Base-by-base conservation (phyloP, 2,329 filamentous ascomycete species). In the Blastomyces parvus region DNA sequence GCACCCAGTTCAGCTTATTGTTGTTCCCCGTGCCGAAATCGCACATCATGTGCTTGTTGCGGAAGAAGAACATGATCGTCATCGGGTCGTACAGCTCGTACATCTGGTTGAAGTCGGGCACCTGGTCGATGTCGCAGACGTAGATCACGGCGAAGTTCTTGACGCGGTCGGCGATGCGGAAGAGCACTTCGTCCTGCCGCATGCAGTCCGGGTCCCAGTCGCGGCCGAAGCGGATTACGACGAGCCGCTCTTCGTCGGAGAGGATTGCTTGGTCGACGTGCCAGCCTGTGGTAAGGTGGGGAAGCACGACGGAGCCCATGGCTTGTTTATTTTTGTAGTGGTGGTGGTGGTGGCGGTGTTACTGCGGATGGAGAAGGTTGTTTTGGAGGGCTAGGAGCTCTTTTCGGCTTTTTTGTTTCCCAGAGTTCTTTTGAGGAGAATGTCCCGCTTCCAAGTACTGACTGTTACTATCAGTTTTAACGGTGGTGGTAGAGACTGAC, bases 191-290 rank as follows among this genome's bases (percentile, higher is more conserved):
- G 77, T 97, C 94, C 76, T 96, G 86, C 52, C 83, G 81, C 84
- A 90, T 89, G 76, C 81, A 88, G 77, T 95, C 90, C 6, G 86
- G 84, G 71, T 96, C 89, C 74, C 85, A 86, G 76, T 96, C 91
- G 69, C 91, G 86, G 58, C 92, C 92, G 78, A 97, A 97, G 68
- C 93, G 88, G 74, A 97, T 96, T 52, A 96, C 87, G 14, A 96
- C 91, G 1, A 97, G 86, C 59, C 93, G 88, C 73, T 97, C 93
- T 74, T 96, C 91, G 79, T 97, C 92, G 53, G 83, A 84, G 73
- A 90, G 86, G 73, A 97, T 97, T 67, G 92, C 91, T 79, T 97
- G 92, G 81, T 97, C 94, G 73, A 99, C 94, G 77, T 99, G 94
- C 94, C 93, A 99, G 76, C 90, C 94, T 52, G 89, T 92, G 70